A percentile compares a stretch with the other conserved stretches of the same genome.
phyloP scores from a whole-genome alignment of 352 stramenopile species.

The Phytophthora ramorum region DNA sequence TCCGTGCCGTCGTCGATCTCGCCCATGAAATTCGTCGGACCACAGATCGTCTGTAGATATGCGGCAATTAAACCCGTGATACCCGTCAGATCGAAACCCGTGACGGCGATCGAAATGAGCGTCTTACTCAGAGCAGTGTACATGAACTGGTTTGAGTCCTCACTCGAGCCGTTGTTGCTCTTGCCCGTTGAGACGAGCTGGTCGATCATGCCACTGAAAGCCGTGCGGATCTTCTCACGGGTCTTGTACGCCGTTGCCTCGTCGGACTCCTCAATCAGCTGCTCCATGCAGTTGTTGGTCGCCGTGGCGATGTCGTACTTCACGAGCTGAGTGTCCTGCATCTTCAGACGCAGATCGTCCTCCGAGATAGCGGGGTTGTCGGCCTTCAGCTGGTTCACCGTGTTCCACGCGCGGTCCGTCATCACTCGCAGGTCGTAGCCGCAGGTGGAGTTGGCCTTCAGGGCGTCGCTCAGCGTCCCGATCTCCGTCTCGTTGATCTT shows the following conservation, averaged over 20 bases:
- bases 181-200: constrained; percentile 49
- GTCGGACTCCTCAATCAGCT: constrained; percentile 41
- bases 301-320: constrained; percentile 56
- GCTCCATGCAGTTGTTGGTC: constrained; percentile 54
- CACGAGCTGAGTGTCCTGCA: constrained; percentile 56
- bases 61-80: constrained; percentile 51
- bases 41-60: constrained; percentile 67
- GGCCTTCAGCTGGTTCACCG: constrained; percentile 49
- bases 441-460: constrained; percentile 48
- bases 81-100: constrained; percentile 59
- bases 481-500: constrained; percentile 43
- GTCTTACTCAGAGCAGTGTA: constrained; percentile 49
- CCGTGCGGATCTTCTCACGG: constrained; percentile 63
- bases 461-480: constrained; percentile 37
- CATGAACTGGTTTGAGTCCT: constrained; percentile 45
- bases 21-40: constrained; percentile 58
- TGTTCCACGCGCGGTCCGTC: constrained; percentile 50
- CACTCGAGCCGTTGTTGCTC: constrained; percentile 42
- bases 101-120: constrained; percentile 53
- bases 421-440: constrained; percentile 48
- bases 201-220: constrained; percentile 61
- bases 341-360: constrained; percentile 46
- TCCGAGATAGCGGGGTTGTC: constrained; percentile 41
- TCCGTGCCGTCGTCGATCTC: constrained; percentile 63
- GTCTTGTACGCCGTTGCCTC: constrained; percentile 39